Base-by-base conservation (phyloP, 176 grass and related monocot genomes). In the Phoenix roebelenii region DNA sequence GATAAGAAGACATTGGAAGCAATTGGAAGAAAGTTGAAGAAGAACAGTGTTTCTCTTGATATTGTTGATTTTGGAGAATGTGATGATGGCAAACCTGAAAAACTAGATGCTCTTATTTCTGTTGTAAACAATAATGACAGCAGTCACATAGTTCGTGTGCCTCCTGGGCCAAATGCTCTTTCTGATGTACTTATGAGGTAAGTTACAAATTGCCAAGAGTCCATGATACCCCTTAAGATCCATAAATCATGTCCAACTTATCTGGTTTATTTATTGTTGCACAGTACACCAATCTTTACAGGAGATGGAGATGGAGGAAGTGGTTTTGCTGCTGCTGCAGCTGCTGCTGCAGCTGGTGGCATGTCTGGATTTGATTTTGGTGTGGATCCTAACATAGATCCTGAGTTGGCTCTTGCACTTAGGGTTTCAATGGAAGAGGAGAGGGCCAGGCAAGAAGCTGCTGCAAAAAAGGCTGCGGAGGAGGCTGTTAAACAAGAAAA, bases 391-490 rank as follows among this genome's bases (percentile, higher is more conserved):
- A 99, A 99, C 80, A 52, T 86, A 44, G 94, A 99, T 70, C 94
- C 94, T 22, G 94, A 99, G 25, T 76, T 99, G 73, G 94, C 85
- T 20, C 76, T 99, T 25, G 94, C 94, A 12, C 71, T 99, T 52
- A 79, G 94, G 50, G 71, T 99, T 50, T 99, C 94, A 52, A 99
- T 99, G 94, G 94, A 99, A 75, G 94, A 99, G 66, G 94, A 99
- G 65, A 72, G 94, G 52, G 94, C 88, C 52, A 85, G 94, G 54
- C 94, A 89, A 73, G 94, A 99, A 49, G 85, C 94, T 52, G 83
- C 86, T 15, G 70, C 70, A 44, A 63, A 63, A 55, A 63, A 73
- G 50, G 70, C 70, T 24, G 59, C 59, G n/a, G 70, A 63, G 3
- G 70, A 73, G 24, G 6, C 59, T 63, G 3, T 59, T 49, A 63